Evolutionary conservation across 2,329 filamentous ascomycete genomes (phyloP).

Genomic region (Orbilia brochopaga): DNA sequence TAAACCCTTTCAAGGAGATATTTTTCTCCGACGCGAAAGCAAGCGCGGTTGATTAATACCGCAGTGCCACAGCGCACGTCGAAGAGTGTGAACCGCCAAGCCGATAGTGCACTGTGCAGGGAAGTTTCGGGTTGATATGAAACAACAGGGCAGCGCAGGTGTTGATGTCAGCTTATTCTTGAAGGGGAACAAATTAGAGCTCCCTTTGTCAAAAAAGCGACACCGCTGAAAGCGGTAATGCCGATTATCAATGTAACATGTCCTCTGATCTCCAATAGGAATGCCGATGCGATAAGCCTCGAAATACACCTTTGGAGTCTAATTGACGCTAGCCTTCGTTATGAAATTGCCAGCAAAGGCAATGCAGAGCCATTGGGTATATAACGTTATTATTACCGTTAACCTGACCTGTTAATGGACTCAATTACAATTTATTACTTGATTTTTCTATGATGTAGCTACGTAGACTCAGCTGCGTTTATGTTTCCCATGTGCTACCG

Average conservation of each 20-base stretch:
- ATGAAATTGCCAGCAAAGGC: no score
- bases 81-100: slow-evolving; percentile 32
- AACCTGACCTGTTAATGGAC: no score
- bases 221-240: slow-evolving; percentile 19
- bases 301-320: not conserved
- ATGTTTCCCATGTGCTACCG: no score
- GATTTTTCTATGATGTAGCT: no score
- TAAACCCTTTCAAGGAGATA: slow-evolving; percentile 11
- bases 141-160: slow-evolving; percentile 11
- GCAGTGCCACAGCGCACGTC: slow-evolving; percentile 31
- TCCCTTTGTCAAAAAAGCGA: slow-evolving; percentile 8
- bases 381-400: not conserved
- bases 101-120: slow-evolving; percentile 4
- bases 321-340: not conserved
- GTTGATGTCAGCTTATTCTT: slow-evolving; percentile 42
- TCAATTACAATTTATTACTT: no score
- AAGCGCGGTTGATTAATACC: slow-evolving; percentile 20
- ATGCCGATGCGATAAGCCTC: slow-evolving; percentile 9
- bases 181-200: slow-evolving; percentile 12
- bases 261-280: slow-evolving; percentile 10
- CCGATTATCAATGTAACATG: slow-evolving; percentile 3
- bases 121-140: slow-evolving; percentile 27
- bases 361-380: no score
- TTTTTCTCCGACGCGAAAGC: not conserved
- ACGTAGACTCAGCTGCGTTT: no score